A percentile compares a stretch with the other conserved stretches of the same genome.
phyloP scores from a whole-genome alignment of 2,329 filamentous ascomycete genomes.

The Samsoniella hepiali region DNA sequence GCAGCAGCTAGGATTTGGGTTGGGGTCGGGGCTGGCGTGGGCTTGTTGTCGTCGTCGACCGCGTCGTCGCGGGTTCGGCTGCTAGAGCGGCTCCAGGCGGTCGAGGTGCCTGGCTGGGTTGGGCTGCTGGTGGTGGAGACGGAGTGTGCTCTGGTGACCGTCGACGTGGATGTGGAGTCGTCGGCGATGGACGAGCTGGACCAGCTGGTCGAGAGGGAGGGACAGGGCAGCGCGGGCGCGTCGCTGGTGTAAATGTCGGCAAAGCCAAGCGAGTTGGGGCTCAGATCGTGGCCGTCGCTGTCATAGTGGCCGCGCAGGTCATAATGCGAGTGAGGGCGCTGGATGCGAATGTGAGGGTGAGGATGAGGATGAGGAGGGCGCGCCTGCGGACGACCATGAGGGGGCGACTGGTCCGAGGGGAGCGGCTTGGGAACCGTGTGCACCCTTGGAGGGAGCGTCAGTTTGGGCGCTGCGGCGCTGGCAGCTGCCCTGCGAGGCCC shows the following conservation, averaged over 20 bases:
- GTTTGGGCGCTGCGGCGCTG: background rate
- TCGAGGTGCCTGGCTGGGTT: slow-evolving; percentile 16
- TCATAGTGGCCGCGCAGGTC: slow-evolving; percentile 18
- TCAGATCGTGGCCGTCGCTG: slow-evolving; percentile 9
- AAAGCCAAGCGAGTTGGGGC: slow-evolving; percentile 5
- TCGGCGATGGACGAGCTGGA: slow-evolving; percentile 18
- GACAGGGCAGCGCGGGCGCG: slow-evolving; percentile 1
- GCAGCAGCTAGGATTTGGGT: slow-evolving; percentile 3
- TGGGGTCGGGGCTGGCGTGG: slow-evolving; percentile 1
- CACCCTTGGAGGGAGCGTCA: slow-evolving; percentile 13
- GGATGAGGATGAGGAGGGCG: slow-evolving; percentile 10
- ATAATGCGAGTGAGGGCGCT: slow-evolving; percentile 15
- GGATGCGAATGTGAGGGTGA: slow-evolving; percentile 18
- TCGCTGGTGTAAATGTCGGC: slow-evolving; percentile 10
- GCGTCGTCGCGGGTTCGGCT: slow-evolving; percentile 16
- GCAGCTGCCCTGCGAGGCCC: background rate
- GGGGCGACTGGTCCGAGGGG: slow-evolving; percentile 15
- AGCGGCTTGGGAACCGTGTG: slow-evolving; percentile 17
- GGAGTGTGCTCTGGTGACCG: slow-evolving; percentile 17
- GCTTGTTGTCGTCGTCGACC: slow-evolving; percentile 12
- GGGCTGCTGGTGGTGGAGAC: slow-evolving; percentile 18
- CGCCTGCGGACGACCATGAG: slow-evolving; percentile 4
- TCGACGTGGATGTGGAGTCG: slow-evolving; percentile 18
- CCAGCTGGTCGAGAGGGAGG: slow-evolving; percentile 15
- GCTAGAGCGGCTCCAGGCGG: slow-evolving; percentile 18